Percentiles rank a stretch among this genome's conserved stretches.
Evolutionary conservation across 192 early-diverging fungal species (phyloP).

Genomic region (Coemansia sp.): DNA sequence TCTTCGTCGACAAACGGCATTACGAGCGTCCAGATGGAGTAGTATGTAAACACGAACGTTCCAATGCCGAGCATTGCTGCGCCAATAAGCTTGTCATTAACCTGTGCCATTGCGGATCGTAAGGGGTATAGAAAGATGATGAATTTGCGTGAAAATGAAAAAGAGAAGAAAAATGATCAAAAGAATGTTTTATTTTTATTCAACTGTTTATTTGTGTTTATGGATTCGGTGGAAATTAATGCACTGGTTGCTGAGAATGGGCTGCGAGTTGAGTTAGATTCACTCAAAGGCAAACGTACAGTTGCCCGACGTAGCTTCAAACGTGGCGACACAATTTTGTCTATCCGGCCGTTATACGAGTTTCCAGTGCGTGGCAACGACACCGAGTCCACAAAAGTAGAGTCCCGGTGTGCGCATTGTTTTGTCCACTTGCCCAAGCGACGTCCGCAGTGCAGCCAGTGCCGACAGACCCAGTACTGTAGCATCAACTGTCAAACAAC

Average conservation of each 20-base stretch:
- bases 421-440: conserved; percentile 25
- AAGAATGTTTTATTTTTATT: background rate
- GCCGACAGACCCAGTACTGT: conserved; percentile 36
- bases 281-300: conserved; percentile 20
- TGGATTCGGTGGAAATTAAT: conserved; percentile 7
- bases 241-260: conserved; percentile 9
- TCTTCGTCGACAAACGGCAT: conserved; percentile 82
- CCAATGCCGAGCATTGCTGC: conserved; percentile 68
- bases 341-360: conserved; percentile 27
- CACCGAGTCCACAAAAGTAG: background rate
- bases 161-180: background rate
- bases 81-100: conserved; percentile 78
- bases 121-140: background rate
- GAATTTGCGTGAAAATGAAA: background rate
- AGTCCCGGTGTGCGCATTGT: conserved; percentile 28
- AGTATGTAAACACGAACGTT: conserved; percentile 79
- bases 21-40: conserved; percentile 85
- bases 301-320: conserved; percentile 16
- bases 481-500: conserved; percentile 16
- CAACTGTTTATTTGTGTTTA: background rate
- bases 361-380: conserved; percentile 18
- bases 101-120: conserved; percentile 36
- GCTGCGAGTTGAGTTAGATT: conserved; percentile 20
- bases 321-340: conserved; percentile 22
- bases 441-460: conserved; percentile 44